Conservation (phyloP, 1,284 basidiomycete species). For the Sparassis latifolia region DNA sequence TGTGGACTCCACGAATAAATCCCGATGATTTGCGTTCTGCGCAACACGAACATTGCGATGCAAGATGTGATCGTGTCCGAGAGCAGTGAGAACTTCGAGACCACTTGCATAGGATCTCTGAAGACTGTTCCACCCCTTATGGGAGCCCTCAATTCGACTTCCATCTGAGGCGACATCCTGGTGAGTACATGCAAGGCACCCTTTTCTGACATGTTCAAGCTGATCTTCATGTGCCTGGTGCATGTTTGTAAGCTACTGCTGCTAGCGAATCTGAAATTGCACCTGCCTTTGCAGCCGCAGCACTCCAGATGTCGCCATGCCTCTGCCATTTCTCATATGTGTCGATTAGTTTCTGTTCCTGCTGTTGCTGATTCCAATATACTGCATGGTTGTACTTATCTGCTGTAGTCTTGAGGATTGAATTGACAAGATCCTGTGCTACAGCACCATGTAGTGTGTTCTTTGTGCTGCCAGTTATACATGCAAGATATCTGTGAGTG, state of each 20-base stretch:
- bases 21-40: not conserved
- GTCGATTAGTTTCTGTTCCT: slow-evolving; percentile 5
- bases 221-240: slow-evolving; percentile 13
- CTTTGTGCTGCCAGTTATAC: not conserved
- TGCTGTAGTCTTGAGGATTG: slow-evolving; percentile 12
- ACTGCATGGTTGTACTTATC: slow-evolving; percentile 5
- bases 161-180: slow-evolving; percentile 20
- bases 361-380: slow-evolving; percentile 12
- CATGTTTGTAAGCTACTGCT: not conserved
- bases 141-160: slow-evolving; percentile 1
- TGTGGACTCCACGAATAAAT: not conserved
- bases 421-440: slow-evolving; percentile 7
- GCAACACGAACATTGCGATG: not conserved
- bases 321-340: slow-evolving; percentile 14
- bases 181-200: slow-evolving; percentile 17
- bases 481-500: not conserved
- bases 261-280: not conserved
- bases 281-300: not conserved
- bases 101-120: slow-evolving; percentile 19
- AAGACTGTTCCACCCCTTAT: slow-evolving; percentile 21
- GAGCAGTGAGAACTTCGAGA: slow-evolving; percentile 8
- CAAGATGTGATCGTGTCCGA: not conserved
- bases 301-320: slow-evolving; percentile 17
- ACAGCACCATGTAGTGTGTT: slow-evolving; percentile 5
- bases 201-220: slow-evolving; percentile 20